phyloP scores from a whole-genome alignment of 192 early-diverging fungal genomes.

The Coemansia sp. region DNA sequence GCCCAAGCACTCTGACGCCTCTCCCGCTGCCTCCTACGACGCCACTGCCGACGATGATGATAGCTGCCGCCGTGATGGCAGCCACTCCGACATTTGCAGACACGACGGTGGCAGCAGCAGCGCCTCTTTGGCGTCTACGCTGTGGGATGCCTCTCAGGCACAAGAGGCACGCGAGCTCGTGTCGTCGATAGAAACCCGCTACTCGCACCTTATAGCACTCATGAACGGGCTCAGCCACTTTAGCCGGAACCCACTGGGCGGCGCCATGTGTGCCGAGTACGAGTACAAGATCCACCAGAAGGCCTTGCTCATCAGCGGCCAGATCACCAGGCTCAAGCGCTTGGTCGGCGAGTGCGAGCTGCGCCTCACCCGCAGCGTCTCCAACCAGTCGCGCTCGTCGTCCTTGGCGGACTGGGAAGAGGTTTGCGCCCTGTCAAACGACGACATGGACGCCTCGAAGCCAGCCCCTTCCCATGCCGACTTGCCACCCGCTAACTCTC shows the following conservation, averaged over 20 bases:
- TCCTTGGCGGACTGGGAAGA: slow-evolving; percentile 19
- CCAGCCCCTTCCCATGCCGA: background rate
- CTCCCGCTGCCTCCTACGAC: background rate
- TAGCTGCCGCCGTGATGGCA: background rate
- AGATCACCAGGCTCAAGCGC: slow-evolving; percentile 25
- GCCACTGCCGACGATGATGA: background rate
- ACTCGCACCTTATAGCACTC: slow-evolving; percentile 20
- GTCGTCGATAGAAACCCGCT: slow-evolving; percentile 19
- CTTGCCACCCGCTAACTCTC: slow-evolving; percentile 15
- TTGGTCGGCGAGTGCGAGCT: slow-evolving; percentile 19
- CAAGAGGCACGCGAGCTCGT: slow-evolving; percentile 29
- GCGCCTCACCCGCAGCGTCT: background rate
- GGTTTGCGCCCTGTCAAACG: slow-evolving; percentile 1
- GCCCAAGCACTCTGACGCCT: background rate
- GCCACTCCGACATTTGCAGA: background rate
- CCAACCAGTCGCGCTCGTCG: slow-evolving; percentile 3
- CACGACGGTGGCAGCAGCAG: background rate
- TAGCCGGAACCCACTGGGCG: slow-evolving; percentile 41
- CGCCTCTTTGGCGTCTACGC: background rate
- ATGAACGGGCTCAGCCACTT: slow-evolving; percentile 15
- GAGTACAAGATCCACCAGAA: slow-evolving; percentile 47
- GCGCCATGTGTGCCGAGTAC: slow-evolving; percentile 42
- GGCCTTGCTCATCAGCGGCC: slow-evolving; percentile 38
- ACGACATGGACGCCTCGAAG: background rate
- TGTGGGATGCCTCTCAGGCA: slow-evolving; percentile 12